Evolutionary conservation across 1,139 yeast genomes (phyloP).

Genomic region (Lodderomyces parapsilosis): DNA sequence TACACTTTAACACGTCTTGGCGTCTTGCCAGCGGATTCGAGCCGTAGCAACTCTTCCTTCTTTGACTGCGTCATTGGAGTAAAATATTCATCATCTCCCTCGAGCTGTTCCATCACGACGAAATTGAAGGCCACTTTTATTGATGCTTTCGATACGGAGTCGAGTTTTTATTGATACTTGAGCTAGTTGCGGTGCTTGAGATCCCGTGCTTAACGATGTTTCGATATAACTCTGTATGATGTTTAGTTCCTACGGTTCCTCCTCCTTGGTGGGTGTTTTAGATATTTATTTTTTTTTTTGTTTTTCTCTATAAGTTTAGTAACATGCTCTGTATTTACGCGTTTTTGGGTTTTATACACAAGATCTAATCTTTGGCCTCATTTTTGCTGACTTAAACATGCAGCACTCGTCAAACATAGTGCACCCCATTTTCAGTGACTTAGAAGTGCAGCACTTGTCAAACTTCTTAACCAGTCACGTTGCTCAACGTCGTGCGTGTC

Average conservation of each 20-base stretch:
- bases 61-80: slow-evolving; percentile 4
- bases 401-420: slow-evolving; percentile 68
- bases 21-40: slow-evolving; percentile 15
- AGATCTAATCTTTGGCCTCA: too few species aligned
- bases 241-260: too few species aligned
- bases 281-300: neutral
- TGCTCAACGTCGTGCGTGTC: slow-evolving; percentile 97
- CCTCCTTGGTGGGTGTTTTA: too few species aligned
- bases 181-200: too few species aligned
- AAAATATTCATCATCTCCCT: neutral
- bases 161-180: too few species aligned
- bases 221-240: too few species aligned
- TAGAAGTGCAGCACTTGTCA: slow-evolving; percentile 77
- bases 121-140: too few species aligned
- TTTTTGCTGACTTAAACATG: slow-evolving; percentile 54
- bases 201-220: too few species aligned
- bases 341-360: neutral
- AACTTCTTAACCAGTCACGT: slow-evolving; percentile 79
- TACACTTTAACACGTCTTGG: slow-evolving; percentile 90
- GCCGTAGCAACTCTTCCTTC: slow-evolving; percentile 8
- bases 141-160: too few species aligned
- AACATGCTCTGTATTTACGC: neutral
- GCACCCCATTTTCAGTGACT: slow-evolving; percentile 15
- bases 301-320: neutral
- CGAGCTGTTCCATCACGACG: neutral